phyloP scores from a whole-genome alignment of 768 basidiomycete species.

The Lactarius indigo region DNA sequence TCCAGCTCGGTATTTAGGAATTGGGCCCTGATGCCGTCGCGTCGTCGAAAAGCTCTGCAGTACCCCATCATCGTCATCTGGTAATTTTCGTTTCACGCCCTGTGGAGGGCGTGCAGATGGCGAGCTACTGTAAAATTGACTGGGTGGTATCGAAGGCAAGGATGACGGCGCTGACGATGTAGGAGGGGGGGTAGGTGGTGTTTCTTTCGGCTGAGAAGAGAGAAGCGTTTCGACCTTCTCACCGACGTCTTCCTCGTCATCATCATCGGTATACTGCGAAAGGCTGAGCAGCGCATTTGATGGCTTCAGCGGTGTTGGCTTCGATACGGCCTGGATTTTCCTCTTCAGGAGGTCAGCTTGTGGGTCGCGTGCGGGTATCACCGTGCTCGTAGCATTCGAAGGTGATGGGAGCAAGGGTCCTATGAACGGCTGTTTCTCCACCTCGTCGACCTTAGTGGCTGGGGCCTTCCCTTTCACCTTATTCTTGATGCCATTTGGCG shows the following conservation, averaged over 20 bases:
- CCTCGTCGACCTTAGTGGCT: slow-evolving; percentile 50
- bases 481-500: slow-evolving; percentile 39
- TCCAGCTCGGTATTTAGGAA: slow-evolving; percentile 5
- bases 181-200: background rate
- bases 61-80: slow-evolving; percentile 34
- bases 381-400: slow-evolving; percentile 21
- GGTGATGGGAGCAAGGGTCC: slow-evolving; percentile 63
- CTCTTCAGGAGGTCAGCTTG: slow-evolving; percentile 50
- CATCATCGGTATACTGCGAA: slow-evolving; percentile 42
- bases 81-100: slow-evolving; percentile 42
- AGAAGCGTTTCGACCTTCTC: slow-evolving; percentile 29
- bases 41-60: background rate
- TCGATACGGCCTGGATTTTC: slow-evolving; percentile 46
- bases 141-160: slow-evolving; percentile 12
- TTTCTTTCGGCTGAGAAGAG: background rate
- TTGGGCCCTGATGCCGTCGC: slow-evolving; percentile 1
- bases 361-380: slow-evolving; percentile 39
- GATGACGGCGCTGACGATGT: slow-evolving; percentile 8
- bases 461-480: slow-evolving; percentile 49
- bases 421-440: slow-evolving; percentile 52
- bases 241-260: slow-evolving; percentile 34
- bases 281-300: slow-evolving; percentile 39
- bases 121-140: slow-evolving; percentile 15
- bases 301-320: slow-evolving; percentile 24
- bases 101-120: slow-evolving; percentile 11